Evolutionary conservation across 78 protist species (phyloP), one percentile per base, ranked within the genome.

Genomic region (Capsaspora owczarzaki): DNA sequence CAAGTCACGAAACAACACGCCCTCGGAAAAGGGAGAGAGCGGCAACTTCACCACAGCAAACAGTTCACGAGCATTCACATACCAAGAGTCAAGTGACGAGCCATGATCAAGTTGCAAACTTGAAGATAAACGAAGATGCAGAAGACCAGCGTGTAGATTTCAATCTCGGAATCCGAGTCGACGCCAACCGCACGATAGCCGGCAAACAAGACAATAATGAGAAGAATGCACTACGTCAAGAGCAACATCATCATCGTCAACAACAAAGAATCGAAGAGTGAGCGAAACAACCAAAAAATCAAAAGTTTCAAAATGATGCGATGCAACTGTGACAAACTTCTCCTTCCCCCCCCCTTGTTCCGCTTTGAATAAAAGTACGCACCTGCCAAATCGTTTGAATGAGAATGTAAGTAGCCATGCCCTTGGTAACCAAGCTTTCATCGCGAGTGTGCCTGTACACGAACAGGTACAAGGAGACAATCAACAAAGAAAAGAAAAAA

Each of bases 51-150:
- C 10, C 56, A 49, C 10, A 10, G 10, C 56, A 49, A 49, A 49
- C 56, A 10, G n/a, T 16, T 49, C 56, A 49, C 56, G 16, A 10
- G 16, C 56, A 49, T 16, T 49, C 56, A 49, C 66, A 2, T 25
- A 56, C 66, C 66, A 29, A 25, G 25, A 2, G 29, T 12, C 33
- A 56, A 29, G 33, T 56, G 66, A 49, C 97, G 74, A 42, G 88
- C 71, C 74, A 91, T 93, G 82, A 95, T 19, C 86, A 95, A 98
- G 83, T 97, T 97, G 85, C 91, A 93, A 14, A 96, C 29, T 78
- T 96, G 98, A 1, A 40, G 22, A 69, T 81, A 88, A n/a, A 96
- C 97, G 31, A 97, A 96, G 12, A 90, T 72, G 80, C 94, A 96
- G 95, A 96, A 97, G n/a, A 97, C 49, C 27, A 92, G 68, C 1